Base-by-base conservation (phyloP, 768 basidiomycete species). In the Podaxis carcinomalis region DNA sequence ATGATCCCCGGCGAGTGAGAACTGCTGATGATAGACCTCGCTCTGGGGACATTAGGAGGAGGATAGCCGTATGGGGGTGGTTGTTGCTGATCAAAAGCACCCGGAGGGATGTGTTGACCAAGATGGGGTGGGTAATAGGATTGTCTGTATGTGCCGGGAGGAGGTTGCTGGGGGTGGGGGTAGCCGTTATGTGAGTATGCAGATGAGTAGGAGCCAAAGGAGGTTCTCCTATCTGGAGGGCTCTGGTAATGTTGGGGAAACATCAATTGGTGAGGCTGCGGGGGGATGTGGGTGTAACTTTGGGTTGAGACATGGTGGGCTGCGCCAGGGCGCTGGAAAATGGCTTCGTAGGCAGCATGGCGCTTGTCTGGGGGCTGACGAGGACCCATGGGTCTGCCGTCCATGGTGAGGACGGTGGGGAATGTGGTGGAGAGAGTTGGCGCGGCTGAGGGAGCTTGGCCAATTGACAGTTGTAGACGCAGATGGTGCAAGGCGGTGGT, bases 311-410 rank as follows among this genome's bases (percentile, higher is more conserved):
- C 73, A 66, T 86, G 87, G 71, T 85, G 85, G 35, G 77, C 65
- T 50, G 79, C 75, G 54, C 84, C 83, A 55, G 90, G 88, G 25
- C 92, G 83, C 25, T 91, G 91, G 74, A 94, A 94, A 76, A 94
- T 93, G 69, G 87, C 84, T 73, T 93, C 89, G 77, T 92, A 94
- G 50, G 92, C 92, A 58, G 86, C 83, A 73, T 84, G 78, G 56
- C 92, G 88, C 70, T 92, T 91, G 75, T 91, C 89, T 73, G 75
- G 88, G 19, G 78, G 76, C 51, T 77, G 75, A 56, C 80, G 77
- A 63, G 80, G 88, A 54, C 89, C 89, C 67, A 83, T 64, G 25
- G 79, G 79, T 66, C 74, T 77, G 28, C 28, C 56, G 69, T 81
- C 78, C 80, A 81, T 81, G 64, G 63, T 63, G 63, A 59, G 51